A percentile compares a stretch with the other conserved stretches of the same genome.
phyloP scores from a whole-genome alignment of 2,329 filamentous ascomycete species.

The Alternaria infectoria region DNA sequence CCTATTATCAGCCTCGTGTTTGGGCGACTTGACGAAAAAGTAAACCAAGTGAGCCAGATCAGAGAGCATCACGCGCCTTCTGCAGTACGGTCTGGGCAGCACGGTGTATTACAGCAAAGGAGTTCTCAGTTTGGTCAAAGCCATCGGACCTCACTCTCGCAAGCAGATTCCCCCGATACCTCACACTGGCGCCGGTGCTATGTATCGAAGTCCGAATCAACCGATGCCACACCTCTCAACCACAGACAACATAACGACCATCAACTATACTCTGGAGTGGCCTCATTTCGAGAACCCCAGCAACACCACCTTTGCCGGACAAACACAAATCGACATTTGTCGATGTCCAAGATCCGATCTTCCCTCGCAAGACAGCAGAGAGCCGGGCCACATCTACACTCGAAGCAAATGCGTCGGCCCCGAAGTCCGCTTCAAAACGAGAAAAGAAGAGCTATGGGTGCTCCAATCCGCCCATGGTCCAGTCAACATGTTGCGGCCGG shows the following conservation, averaged over 20 bases:
- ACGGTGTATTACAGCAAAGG: neutral
- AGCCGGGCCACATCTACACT: constrained; percentile 39
- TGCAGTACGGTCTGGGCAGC: neutral
- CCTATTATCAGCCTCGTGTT: constrained; percentile 18
- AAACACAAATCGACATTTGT: constrained; percentile 36
- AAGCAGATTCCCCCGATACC: neutral
- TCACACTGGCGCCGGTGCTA: constrained; percentile 4
- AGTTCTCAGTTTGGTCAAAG: neutral
- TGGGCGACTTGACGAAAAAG: constrained; percentile 3
- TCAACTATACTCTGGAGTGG: constrained; percentile 45
- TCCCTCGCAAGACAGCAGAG: constrained; percentile 1
- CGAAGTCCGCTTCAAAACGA: constrained; percentile 24
- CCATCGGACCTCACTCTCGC: neutral
- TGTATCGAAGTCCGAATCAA: constrained; percentile 15
- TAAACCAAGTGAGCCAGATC: neutral
- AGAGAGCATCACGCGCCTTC: neutral
- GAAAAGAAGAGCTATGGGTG: constrained; percentile 31
- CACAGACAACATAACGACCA: constrained; percentile 42
- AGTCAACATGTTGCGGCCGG: constrained; percentile 41
- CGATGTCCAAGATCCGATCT: constrained; percentile 24
- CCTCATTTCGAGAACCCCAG: constrained; percentile 37
- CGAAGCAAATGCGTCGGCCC: constrained; percentile 36
- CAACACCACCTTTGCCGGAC: constrained; percentile 38
- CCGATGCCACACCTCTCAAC: constrained; percentile 32
- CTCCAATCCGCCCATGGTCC: constrained; percentile 28